These are phyloP conservation scores for Croton setiger DNA, from an alignment of 441 rosid genomes.

Conservation along the genomic window DNA sequence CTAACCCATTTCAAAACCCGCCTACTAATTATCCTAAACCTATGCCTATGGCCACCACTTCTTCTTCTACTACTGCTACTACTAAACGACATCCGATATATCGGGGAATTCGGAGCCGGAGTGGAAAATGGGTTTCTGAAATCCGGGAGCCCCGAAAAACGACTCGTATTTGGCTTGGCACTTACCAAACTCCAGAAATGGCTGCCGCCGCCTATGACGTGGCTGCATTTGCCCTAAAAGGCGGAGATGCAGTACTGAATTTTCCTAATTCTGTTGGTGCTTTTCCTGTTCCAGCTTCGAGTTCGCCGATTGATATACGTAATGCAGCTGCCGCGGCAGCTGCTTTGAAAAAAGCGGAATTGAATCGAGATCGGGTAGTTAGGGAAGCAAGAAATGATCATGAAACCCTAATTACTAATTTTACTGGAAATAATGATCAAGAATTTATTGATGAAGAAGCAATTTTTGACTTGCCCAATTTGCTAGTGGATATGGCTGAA, in stretches of 20 bases:
- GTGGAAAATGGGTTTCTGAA: slow-evolving; percentile 90
- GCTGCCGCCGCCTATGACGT: slow-evolving; percentile 84
- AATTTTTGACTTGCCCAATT: slow-evolving; percentile 67
- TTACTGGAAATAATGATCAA: slow-evolving; percentile 6
- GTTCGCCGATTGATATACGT: slow-evolving; percentile 60
- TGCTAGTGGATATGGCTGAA: slow-evolving; percentile 85
- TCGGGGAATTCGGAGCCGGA: slow-evolving; percentile 70
- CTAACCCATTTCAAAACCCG: slow-evolving; percentile 27
- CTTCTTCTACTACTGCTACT: slow-evolving; percentile 28
- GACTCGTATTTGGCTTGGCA: slow-evolving; percentile 90
- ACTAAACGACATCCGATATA: slow-evolving; percentile 45
- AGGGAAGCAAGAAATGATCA: neutral
- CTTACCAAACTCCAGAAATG: slow-evolving; percentile 67
- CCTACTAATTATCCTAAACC: slow-evolving; percentile 21
- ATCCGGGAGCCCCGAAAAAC: slow-evolving; percentile 85
- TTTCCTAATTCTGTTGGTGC: slow-evolving; percentile 52
- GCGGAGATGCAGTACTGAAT: slow-evolving; percentile 54
- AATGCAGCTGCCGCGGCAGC: slow-evolving; percentile 67
- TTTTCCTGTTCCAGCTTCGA: slow-evolving; percentile 60
- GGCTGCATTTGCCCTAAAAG: slow-evolving; percentile 74
- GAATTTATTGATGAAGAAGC: slow-evolving; percentile 77
- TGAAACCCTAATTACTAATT: neutral
- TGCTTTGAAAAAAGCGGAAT: slow-evolving; percentile 28
- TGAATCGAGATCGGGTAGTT: neutral
- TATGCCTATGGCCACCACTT: slow-evolving; percentile 19